These are phyloP conservation scores for Linnemannia exigua DNA, from an alignment of 192 early-diverging fungal species.

Conservation along the genomic window DNA sequence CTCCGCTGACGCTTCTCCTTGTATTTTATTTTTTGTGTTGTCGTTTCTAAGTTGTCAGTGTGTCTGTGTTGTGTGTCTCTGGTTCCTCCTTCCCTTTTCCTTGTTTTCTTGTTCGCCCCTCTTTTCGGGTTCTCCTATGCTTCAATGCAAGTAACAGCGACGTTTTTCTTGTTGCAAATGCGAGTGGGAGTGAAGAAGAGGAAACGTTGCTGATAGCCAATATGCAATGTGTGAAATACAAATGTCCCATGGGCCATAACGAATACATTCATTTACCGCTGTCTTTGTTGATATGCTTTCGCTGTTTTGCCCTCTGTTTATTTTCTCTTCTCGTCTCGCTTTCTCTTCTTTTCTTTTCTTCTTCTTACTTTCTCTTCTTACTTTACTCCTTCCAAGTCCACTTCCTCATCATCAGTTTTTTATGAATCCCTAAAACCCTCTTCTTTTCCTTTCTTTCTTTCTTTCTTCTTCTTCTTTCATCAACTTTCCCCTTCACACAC, in stretches of 20 bases:
- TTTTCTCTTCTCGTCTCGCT: not conserved
- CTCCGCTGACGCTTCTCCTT: not conserved
- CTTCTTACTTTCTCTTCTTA: too few relatives aligned
- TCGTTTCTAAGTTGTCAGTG: not conserved
- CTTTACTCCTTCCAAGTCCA: slow-evolving; percentile 7
- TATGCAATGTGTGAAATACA: too few relatives aligned
- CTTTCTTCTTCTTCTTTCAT: not conserved
- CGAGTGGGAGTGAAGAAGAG: too few relatives aligned
- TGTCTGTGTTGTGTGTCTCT: not conserved
- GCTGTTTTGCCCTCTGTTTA: not conserved
- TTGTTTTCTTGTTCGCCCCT: not conserved
- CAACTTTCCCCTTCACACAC: not conserved
- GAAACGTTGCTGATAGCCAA: too few relatives aligned
- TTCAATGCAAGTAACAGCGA: too few relatives aligned
- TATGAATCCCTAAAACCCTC: slow-evolving; percentile 10
- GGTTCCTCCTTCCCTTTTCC: not conserved
- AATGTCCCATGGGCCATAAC: too few relatives aligned
- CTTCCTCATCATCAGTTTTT: slow-evolving; percentile 10
- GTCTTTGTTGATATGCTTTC: not conserved
- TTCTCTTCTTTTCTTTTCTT: not conserved
- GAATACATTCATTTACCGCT: slow-evolving; percentile 3
- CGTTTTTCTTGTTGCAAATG: too few relatives aligned
- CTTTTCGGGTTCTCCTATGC: not conserved
- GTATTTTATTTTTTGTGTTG: not conserved
- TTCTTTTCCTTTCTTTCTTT: not conserved